Base-by-base conservation (phyloP, 2,329 filamentous ascomycete species). In the Hypoxylon sp. region DNA sequence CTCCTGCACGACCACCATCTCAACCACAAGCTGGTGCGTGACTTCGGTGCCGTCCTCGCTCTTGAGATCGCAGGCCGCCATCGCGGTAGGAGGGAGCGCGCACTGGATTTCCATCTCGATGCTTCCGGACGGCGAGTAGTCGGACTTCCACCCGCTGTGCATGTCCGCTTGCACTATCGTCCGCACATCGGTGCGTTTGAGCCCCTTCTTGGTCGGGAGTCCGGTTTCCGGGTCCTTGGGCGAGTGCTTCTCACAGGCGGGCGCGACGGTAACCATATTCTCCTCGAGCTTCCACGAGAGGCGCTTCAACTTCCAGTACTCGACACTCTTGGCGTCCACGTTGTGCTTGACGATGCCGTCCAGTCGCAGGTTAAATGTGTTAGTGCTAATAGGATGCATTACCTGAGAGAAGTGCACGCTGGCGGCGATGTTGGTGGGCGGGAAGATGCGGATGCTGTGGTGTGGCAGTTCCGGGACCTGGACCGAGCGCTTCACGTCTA, bases 251-350 rank as follows among this genome's bases (percentile, higher is more conserved):
- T 85, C 75, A 81, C 96, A 98, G 16, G 93, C 91, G 1, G 91
- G 90, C 0, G 93, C 92, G 39, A 95, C 84, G 37, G 90, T 90
- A 79, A 90, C 91, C 77, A 93, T 87, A 39, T 89, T 91, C 83
- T 99, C 95, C 76, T 97, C 94, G 56, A 99, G 90, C 70, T 92
- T 89, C 95, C 95, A 99, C 68, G 91, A 93, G 70, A 97, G 86
- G 79, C 96, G 96, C 78, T 94, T 92, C 29, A 99, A 85, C 73
- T 91, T 91, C 95, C 95, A 98, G 75, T 88, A 86, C 76, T 89
- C 87, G 66, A 96, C 87, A 5, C 89, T 94, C 76, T 91, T 90
- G 63, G 86, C 87, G 43, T 89, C 87, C 37, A 85, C 79, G 77
- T 92, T 92, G 70, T 82, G 81, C 70, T 88, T 91, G 43, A 94